Evolutionary conservation across 306 rosid species (phyloP), one percentile per base, ranked within the genome.

Genomic region (Glycyrrhiza uralensis): DNA sequence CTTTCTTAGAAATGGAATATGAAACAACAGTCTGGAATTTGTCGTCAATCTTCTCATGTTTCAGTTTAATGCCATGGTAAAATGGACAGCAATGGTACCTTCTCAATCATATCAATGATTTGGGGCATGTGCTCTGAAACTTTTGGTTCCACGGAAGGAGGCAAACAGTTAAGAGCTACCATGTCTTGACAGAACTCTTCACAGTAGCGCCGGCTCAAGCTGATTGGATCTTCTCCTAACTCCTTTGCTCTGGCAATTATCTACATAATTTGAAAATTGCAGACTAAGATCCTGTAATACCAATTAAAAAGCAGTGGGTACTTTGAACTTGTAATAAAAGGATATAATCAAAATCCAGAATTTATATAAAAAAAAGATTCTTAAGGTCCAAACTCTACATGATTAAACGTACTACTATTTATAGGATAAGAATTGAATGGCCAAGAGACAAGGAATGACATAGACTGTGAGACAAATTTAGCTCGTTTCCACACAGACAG

Each of bases 191-290:
- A 52, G 75, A 91, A 94, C 84, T 91, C 99, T 64, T 94, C 81
- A 9, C 97, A 91, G 57, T 80, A 91, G 11, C 90, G 93, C 15
- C 71, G 60, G 57, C 99, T 94, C 89, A 94, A 86, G 77, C 80
- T 75, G 49, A 94, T 82, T 12, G 99, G 96, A 80, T 94, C 93
- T 83, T 91, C 93, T 50, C 97, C 92, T 80, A 94, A 60, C 74
- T 94, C 87, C 17, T 88, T 94, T 52, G 96, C 92, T 84, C 97
- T 81, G 75, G 87, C 82, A 78, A 94, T 94, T 80, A 94, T 94
- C 96, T 94, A 94, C 96, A 91, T 78, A 89, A 93, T 86, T 93
- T 67, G 88, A 88, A 94, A 94, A 89, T 76, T 78, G 91, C 92
- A 86, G 92, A 86, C 91, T 91, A 81, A 94, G 96, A 89, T 89